Conservation (phyloP, 108 stramenopile species). For the Chaetoceros tenuissimus region DNA sequence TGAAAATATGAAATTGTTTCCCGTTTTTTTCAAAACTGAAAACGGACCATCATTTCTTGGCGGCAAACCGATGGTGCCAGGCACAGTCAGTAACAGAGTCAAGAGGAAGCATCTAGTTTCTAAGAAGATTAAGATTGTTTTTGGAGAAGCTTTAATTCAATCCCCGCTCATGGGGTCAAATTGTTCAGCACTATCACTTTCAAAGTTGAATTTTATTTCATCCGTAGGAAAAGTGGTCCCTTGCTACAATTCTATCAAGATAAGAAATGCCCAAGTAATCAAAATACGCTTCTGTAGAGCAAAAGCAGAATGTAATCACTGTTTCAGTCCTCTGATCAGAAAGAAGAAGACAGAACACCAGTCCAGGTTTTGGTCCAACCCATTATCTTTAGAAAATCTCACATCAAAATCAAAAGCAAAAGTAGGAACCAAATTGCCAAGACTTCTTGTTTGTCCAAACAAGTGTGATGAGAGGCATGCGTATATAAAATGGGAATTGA, state of each 20-base stretch:
- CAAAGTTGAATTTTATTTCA: too few relatives aligned
- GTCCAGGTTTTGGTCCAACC: background rate
- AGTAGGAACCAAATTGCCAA: background rate
- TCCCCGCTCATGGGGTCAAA: conserved; percentile 11
- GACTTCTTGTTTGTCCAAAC: conserved; percentile 27
- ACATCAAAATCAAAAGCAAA: conserved; percentile 7
- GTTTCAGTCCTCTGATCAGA: conserved; percentile 35
- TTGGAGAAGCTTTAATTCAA: conserved; percentile 1
- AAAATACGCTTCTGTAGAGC: conserved; percentile 61
- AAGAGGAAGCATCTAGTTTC: too few relatives aligned
- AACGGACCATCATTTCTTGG: too few relatives aligned
- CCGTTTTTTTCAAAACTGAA: too few relatives aligned
- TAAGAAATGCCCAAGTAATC: conserved; percentile 29
- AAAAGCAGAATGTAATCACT: conserved; percentile 48
- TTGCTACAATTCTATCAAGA: background rate
- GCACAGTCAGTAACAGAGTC: too few relatives aligned
- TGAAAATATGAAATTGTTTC: too few relatives aligned
- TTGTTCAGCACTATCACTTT: too few relatives aligned
- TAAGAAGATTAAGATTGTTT: background rate
- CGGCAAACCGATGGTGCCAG: too few relatives aligned
- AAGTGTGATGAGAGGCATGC: conserved; percentile 19
- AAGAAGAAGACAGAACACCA: background rate
- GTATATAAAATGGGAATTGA: conserved; percentile 76
- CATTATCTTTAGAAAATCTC: background rate
- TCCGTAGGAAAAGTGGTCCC: too few relatives aligned